phyloP scores from a whole-genome alignment of 495 filamentous ascomycete genomes.

The Aspergillus taichungensis region DNA sequence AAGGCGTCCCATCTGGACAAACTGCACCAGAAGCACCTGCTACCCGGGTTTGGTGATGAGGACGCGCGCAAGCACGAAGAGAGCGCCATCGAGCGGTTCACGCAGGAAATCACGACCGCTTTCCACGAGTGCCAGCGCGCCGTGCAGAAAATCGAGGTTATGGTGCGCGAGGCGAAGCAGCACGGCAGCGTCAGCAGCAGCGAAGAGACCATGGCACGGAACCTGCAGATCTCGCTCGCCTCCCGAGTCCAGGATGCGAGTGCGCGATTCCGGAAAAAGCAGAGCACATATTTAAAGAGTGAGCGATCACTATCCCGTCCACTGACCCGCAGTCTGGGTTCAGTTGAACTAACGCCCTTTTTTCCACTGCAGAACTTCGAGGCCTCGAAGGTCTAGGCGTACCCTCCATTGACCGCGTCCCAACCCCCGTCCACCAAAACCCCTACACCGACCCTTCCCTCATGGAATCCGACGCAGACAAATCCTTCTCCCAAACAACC shows the following conservation, averaged over 20 bases:
- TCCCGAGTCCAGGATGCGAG: slow-evolving; percentile 86
- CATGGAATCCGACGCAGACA: slow-evolving; percentile 83
- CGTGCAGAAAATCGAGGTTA: slow-evolving; percentile 76
- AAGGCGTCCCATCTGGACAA: slow-evolving; percentile 81
- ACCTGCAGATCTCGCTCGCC: slow-evolving; percentile 87
- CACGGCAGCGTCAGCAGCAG: slow-evolving; percentile 60
- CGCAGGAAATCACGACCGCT: slow-evolving; percentile 75
- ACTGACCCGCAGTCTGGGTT: neutral
- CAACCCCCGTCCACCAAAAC: slow-evolving; percentile 52
- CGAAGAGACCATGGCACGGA: slow-evolving; percentile 92
- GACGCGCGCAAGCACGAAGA: slow-evolving; percentile 76
- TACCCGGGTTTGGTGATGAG: slow-evolving; percentile 95
- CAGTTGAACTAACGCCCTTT: slow-evolving; percentile 5
- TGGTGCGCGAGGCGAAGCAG: slow-evolving; percentile 68
- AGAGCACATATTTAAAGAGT: slow-evolving; percentile 95
- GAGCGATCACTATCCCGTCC: slow-evolving; percentile 11
- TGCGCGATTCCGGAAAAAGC: slow-evolving; percentile 88
- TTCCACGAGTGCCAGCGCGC: slow-evolving; percentile 86
- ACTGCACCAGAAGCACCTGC: slow-evolving; percentile 91
- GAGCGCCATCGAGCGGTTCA: slow-evolving; percentile 78
- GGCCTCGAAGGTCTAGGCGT: slow-evolving; percentile 59
- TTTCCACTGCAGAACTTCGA: slow-evolving; percentile 58
- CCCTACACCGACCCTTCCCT: slow-evolving; percentile 71
- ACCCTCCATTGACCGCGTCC: slow-evolving; percentile 48
- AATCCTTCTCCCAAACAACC: slow-evolving; percentile 82